Evolutionary conservation across 1,284 basidiomycete species (phyloP), one percentile per base, ranked within the genome.

Genomic region (Puccinia coronata): DNA sequence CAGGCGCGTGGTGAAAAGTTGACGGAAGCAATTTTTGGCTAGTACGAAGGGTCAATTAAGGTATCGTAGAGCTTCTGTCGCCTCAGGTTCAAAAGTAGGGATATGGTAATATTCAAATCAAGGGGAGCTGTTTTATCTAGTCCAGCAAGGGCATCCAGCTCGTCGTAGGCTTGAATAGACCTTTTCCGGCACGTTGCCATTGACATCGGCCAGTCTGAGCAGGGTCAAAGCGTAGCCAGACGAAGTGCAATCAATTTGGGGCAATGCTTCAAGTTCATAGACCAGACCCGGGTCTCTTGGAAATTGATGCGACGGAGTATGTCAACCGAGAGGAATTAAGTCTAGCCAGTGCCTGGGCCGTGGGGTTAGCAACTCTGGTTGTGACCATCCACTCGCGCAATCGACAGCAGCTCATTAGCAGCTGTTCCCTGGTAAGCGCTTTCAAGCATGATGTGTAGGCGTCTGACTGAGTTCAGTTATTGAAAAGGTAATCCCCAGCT

Each of bases 251-350:
- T 3, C 11, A 34, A 59, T 6, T 18, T n/a, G 11, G 55, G 8
- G 34, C 1, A 34, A 59, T 34, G 9, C 55, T 59, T 11, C 16
- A 16, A n/a, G n/a, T n/a, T n/a, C n/a, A n/a, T n/a, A n/a, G n/a
- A n/a, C n/a, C 43, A 8, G 57, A 59, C 57, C 31, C 57, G 57
- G 57, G 57, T 59, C 28, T 59, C 57, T 59, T 59, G 57, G 57
- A 34, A 18, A 25, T 34, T 25, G 57, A 59, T 34, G 57, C 11
- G 57, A 34, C 57, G 57, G 57, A 9, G 57, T 25, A 25, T 59
- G 28, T 34, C 57, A 16, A 59, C 57, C 57, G 57, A 59, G 34
- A 59, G 57, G 8, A 20, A 28, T n/a, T 8, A 57, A 57, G n/a
- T 57, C n/a, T 57, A 28, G 57, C 57, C 25, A 43, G n/a, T n/a